Evolutionary conservation across 2,329 filamentous ascomycete species (phyloP), one percentile per base, ranked within the genome.

Genomic region (Sphaerulina vaccinii): DNA sequence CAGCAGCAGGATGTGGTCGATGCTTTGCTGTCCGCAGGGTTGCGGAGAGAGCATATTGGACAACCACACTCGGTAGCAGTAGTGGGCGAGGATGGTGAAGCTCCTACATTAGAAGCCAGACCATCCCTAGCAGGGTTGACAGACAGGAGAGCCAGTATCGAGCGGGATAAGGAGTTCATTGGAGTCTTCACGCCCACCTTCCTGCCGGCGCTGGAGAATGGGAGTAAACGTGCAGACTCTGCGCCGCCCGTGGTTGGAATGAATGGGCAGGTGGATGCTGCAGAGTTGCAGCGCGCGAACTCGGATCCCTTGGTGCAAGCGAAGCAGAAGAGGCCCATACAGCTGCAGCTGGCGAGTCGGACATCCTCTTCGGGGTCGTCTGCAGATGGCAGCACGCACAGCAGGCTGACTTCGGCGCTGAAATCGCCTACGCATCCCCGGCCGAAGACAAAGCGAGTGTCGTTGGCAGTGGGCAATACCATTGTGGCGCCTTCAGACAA

Each of bases 121-220:
- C 35, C 57, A 2, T 55, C 52, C 11, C 46, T 58, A 11, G 54
- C 62, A 10, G 59, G 58, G n/a, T 37, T 65, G 52, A 56, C 49
- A n/a, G 60, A 66, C 42, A 53, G 62, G 8, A 49, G 58, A 18
- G 57, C 59, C 23, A 63, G 57, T 33, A 37, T 52, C 6, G 62
- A 66, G 40, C 61, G 66, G 7, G 63, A 69, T 29, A 65, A 61
- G 47, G 68, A 68, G 13, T 64, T 71, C 22, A 47, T 68, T 21
- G 68, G 68, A 19, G 54, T 71, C 27, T 71, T 70, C 58, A 71
- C 67, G 36, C 68, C 68, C 18, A 56, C 60, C 8, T 71, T 61
- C 49, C 55, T 71, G n/a, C 63, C 68, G 9, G 62, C 67, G 15
- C 46, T 71, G 24, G 65, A 67, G n/a, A 23, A 41, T 8, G 33